A percentile compares a stretch with the other conserved stretches of the same genome.
Conservation (phyloP, 192 early-diverging fungal genomes). For the Coemansia sp. region DNA sequence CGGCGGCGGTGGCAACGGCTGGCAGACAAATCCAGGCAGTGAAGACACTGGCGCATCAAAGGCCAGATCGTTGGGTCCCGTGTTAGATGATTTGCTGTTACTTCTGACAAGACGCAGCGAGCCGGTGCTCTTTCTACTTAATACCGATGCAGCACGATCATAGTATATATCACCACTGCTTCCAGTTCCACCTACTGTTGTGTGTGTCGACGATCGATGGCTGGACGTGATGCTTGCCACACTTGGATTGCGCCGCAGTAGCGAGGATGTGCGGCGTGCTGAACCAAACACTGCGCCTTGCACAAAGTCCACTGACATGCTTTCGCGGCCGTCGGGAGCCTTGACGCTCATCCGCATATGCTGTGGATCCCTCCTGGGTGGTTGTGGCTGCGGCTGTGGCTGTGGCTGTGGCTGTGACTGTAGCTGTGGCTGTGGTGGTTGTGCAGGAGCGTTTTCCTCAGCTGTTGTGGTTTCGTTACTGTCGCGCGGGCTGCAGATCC, state of each 20-base stretch:
- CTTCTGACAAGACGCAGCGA: conserved; percentile 1
- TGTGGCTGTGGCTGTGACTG: not conserved
- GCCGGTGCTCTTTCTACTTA: conserved; percentile 15
- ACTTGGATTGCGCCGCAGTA: conserved; percentile 43
- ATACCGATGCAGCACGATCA: conserved; percentile 9
- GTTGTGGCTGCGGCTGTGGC: not conserved
- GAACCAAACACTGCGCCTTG: conserved; percentile 55
- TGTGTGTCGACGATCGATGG: not conserved
- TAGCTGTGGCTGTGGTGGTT: not conserved
- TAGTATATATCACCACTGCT: conserved; percentile 3
- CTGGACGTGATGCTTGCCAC: conserved; percentile 16
- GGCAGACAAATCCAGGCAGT: conserved; percentile 41
- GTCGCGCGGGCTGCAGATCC: conserved; percentile 15
- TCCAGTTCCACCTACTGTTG: not conserved
- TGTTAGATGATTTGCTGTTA: not conserved
- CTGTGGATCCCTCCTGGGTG: not conserved
- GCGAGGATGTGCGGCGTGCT: conserved; percentile 37
- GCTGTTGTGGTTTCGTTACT: not conserved
- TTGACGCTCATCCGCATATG: conserved; percentile 43
- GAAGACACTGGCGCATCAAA: conserved; percentile 7
- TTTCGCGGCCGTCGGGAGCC: conserved; percentile 44
- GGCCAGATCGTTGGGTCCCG: not conserved
- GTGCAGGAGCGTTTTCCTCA: not conserved
- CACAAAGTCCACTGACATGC: conserved; percentile 51
- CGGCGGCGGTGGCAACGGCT: conserved; percentile 34